These are phyloP conservation scores for Aspergillus leporis DNA, from an alignment of 495 filamentous ascomycete species.

Conservation along the genomic window DNA sequence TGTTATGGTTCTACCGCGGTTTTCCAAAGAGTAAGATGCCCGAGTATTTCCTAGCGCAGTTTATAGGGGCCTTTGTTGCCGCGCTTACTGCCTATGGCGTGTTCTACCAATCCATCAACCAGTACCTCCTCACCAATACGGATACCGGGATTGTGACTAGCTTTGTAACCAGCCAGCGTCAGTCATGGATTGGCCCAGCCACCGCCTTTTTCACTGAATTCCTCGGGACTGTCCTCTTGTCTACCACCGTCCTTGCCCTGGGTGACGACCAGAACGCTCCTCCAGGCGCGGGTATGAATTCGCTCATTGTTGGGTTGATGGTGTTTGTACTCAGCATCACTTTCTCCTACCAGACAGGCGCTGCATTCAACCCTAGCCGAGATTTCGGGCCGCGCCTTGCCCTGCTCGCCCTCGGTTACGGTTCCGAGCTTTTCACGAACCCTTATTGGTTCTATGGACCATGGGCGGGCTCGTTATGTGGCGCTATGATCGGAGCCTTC, in stretches of 20 bases:
- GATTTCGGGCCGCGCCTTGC: constrained; percentile 52
- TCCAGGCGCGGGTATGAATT: constrained; percentile 54
- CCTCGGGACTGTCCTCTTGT: constrained; percentile 46
- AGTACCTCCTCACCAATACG: constrained; percentile 32
- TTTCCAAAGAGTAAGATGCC: constrained; percentile 48
- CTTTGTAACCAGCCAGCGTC: constrained; percentile 42
- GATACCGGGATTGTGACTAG: constrained; percentile 41
- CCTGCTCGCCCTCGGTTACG: constrained; percentile 45
- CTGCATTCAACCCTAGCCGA: constrained; percentile 50
- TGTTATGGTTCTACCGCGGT: constrained; percentile 52
- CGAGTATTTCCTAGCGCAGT: constrained; percentile 52
- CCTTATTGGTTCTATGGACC: constrained; percentile 56
- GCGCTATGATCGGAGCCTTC: constrained; percentile 45
- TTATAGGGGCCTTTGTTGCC: constrained; percentile 46
- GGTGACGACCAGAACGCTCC: constrained; percentile 58
- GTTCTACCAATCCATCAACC: constrained; percentile 49
- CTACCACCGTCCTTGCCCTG: constrained; percentile 50
- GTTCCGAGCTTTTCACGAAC: constrained; percentile 37
- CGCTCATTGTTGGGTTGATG: constrained; percentile 47
- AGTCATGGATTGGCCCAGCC: constrained; percentile 40
- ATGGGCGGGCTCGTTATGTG: constrained; percentile 46
- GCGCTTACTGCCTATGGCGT: constrained; percentile 47
- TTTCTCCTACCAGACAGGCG: constrained; percentile 50
- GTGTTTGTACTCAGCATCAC: constrained; percentile 44
- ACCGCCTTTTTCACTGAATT: constrained; percentile 56